Evolutionary conservation across 768 basidiomycete species (phyloP).

Genomic region (Lentinus tigrinus): DNA sequence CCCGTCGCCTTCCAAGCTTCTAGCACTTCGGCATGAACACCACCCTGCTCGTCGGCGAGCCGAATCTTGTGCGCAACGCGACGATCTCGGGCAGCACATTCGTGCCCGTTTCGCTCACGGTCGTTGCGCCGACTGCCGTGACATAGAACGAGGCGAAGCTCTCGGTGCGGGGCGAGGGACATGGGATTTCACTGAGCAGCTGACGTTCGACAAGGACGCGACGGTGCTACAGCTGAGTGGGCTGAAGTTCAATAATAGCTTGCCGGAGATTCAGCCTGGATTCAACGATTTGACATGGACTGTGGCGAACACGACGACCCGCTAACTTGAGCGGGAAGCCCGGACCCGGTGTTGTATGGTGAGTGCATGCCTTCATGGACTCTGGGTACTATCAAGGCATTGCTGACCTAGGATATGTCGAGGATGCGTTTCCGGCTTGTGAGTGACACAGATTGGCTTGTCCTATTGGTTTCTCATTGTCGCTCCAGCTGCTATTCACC

Average conservation of each 20-base stretch:
- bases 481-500: slow-evolving; percentile 60
- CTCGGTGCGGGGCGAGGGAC: slow-evolving; percentile 30
- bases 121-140: slow-evolving; percentile 61
- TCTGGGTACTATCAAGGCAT: neutral
- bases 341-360: slow-evolving; percentile 70
- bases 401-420: neutral
- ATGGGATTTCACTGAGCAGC: slow-evolving; percentile 51
- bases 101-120: slow-evolving; percentile 51
- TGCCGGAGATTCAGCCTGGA: slow-evolving; percentile 60
- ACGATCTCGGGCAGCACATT: slow-evolving; percentile 35
- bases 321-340: slow-evolving; percentile 74
- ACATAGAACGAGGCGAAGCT: slow-evolving; percentile 67
- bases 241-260: slow-evolving; percentile 77
- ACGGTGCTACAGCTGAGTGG: slow-evolving; percentile 48
- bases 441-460: slow-evolving; percentile 25
- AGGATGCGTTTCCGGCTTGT: slow-evolving; percentile 85
- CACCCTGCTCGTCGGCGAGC: slow-evolving; percentile 53
- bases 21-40: slow-evolving; percentile 75
- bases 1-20: no score
- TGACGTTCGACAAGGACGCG: slow-evolving; percentile 36
- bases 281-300: slow-evolving; percentile 70
- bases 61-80: slow-evolving; percentile 47
- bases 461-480: neutral
- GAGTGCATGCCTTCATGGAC: neutral
- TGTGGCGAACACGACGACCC: slow-evolving; percentile 63